Evolutionary conservation across 495 filamentous ascomycete species (phyloP).

Genomic region (Neurospora sp.): DNA sequence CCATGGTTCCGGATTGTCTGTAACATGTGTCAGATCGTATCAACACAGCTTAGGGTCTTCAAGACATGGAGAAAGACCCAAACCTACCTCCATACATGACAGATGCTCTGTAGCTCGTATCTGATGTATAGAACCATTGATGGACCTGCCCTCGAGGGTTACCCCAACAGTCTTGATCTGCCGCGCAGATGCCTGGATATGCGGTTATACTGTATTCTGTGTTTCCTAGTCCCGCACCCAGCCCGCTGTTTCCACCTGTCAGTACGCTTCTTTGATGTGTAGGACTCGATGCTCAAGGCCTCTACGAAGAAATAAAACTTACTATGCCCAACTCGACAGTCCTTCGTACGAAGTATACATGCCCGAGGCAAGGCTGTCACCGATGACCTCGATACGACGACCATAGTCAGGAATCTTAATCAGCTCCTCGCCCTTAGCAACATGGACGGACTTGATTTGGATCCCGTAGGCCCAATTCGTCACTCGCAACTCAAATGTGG

Average conservation of each 20-base stretch:
- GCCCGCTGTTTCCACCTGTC: slow-evolving; percentile 17
- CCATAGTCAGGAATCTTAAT: slow-evolving; percentile 40
- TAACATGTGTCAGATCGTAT: neutral
- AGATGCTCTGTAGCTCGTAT: slow-evolving; percentile 43
- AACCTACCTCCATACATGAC: slow-evolving; percentile 38
- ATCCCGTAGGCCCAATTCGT: slow-evolving; percentile 61
- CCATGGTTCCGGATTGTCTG: slow-evolving; percentile 47
- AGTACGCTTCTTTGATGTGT: neutral
- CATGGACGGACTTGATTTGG: slow-evolving; percentile 48
- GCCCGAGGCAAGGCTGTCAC: slow-evolving; percentile 47
- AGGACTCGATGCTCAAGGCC: neutral
- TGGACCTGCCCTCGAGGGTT: slow-evolving; percentile 45
- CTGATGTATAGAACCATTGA: slow-evolving; percentile 58
- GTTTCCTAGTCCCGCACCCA: slow-evolving; percentile 51
- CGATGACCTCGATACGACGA: slow-evolving; percentile 56
- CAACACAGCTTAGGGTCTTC: too few species aligned
- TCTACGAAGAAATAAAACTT: slow-evolving; percentile 7
- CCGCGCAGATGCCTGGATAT: slow-evolving; percentile 52
- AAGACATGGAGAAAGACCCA: too few species aligned
- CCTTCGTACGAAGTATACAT: slow-evolving; percentile 58
- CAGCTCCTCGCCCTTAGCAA: slow-evolving; percentile 36
- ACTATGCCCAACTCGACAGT: slow-evolving; percentile 49
- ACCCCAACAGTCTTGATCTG: slow-evolving; percentile 49
- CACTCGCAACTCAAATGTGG: slow-evolving; percentile 45
- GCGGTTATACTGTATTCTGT: slow-evolving; percentile 54